phyloP scores from a whole-genome alignment of 495 filamentous ascomycete species.

The Aspergillus ostianus region DNA sequence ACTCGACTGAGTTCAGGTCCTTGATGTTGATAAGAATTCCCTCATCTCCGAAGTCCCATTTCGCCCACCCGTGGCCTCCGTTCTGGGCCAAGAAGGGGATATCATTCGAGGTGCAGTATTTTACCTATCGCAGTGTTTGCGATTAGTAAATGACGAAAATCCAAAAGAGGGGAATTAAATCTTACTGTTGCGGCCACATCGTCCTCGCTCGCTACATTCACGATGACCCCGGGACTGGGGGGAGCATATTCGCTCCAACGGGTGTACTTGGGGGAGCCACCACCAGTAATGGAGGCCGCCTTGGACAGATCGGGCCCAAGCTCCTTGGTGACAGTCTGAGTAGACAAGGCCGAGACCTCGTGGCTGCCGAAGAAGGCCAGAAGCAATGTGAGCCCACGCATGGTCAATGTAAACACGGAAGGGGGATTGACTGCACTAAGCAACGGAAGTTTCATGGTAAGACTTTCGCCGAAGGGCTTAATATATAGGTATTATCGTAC shows the following conservation, averaged over 20 bases:
- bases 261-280: not conserved
- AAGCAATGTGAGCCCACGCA: not conserved
- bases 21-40: constrained; percentile 1
- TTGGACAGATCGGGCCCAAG: not conserved
- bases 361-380: not conserved
- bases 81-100: constrained; percentile 8
- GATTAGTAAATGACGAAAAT: not conserved
- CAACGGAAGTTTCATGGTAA: not conserved
- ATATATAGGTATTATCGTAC: not conserved
- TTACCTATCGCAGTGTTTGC: not conserved
- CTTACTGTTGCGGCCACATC: constrained; percentile 5
- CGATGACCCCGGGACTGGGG: not conserved
- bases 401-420: not conserved
- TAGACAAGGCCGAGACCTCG: not conserved
- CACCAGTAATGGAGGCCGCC: not conserved
- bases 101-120: constrained; percentile 3
- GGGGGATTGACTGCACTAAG: not conserved
- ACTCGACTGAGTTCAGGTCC: not conserved
- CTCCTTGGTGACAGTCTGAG: not conserved
- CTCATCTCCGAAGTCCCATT: not conserved
- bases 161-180: not conserved
- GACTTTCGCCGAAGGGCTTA: not conserved
- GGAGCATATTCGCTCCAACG: not conserved
- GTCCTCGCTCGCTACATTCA: constrained; percentile 2
- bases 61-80: constrained; percentile 5